Percentiles rank a stretch among this genome's conserved stretches.
Evolutionary conservation across 2,329 filamentous ascomycete species (phyloP).

Genomic region (Hansfordia pulvinata): DNA sequence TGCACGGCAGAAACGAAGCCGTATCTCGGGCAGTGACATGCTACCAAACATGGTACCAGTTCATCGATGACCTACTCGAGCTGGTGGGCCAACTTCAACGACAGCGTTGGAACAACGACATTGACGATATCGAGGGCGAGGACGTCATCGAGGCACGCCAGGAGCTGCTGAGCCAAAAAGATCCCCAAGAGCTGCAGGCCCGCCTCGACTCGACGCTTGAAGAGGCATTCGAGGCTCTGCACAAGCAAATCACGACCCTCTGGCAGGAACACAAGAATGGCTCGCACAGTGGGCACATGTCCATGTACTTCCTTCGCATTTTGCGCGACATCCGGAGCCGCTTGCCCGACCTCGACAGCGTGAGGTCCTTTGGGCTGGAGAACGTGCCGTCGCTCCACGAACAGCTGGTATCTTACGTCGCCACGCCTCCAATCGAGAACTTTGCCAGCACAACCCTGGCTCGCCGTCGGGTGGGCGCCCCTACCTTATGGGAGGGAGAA

Average conservation of each 20-base stretch:
- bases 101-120: slow-evolving; percentile 64
- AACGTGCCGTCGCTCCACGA: slow-evolving; percentile 53
- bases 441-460: slow-evolving; percentile 27
- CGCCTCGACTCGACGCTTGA: slow-evolving; percentile 41
- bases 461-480: slow-evolving; percentile 38
- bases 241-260: slow-evolving; percentile 36
- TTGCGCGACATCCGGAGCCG: slow-evolving; percentile 60
- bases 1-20: slow-evolving; percentile 58
- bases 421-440: slow-evolving; percentile 31
- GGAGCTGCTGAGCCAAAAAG: slow-evolving; percentile 55
- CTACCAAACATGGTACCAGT: slow-evolving; percentile 62
- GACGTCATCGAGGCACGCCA: slow-evolving; percentile 54
- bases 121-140: slow-evolving; percentile 62
- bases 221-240: slow-evolving; percentile 43
- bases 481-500: slow-evolving; percentile 67
- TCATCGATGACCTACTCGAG: slow-evolving; percentile 52
- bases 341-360: slow-evolving; percentile 37
- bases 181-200: slow-evolving; percentile 49
- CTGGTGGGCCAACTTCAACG: slow-evolving; percentile 52
- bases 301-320: slow-evolving; percentile 58
- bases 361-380: slow-evolving; percentile 42
- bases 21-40: slow-evolving; percentile 47
- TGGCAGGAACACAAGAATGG: slow-evolving; percentile 32
- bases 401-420: slow-evolving; percentile 40
- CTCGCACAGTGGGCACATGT: slow-evolving; percentile 34